Base-by-base conservation (phyloP, 2,329 filamentous ascomycete genomes). In the Aureobasidium melanogenum region DNA sequence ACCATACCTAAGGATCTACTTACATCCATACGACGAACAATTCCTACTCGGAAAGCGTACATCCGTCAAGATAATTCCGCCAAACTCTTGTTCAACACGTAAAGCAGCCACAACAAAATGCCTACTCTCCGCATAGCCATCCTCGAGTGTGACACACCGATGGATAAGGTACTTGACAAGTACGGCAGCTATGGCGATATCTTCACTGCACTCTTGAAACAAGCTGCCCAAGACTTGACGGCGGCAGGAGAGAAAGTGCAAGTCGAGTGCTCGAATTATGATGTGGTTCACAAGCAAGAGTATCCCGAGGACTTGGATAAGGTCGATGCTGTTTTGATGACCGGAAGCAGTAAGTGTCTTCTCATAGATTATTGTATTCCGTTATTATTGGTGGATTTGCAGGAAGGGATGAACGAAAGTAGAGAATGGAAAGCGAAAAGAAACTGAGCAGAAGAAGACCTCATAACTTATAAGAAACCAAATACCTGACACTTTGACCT, bases 111-210 rank as follows among this genome's bases (percentile, higher is more conserved):
- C 5, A 56, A 56, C 30, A 56, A 39, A 17, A 52, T 46, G 56
- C 44, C 54, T 6, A 71, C 73, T 43, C 76, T 93, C 66, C 87
- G 89, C 61, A 87, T 97, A 74, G 91, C 92, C 50, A 82, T 97
- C 67, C 85, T 97, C 67, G 90, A 96, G 79, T 88, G 89, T 78
- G 93, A 96, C 75, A 88, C 84, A 1, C 91, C 91, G 1, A 79
- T 88, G 54, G 82, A 84, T 1, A 74, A 81, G 46, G 83, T 87
- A 39, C 77, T 82, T 60, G 80, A 80, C 60, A 84, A 84, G 68
- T 91, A 88, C 74, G 83, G 84, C 56, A 80, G 81, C 63, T 97
- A 96, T 75, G 84, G 85, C 64, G 86, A 84, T 64, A 82, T 81
- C 46, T 79, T 86, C 67, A 76, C 78, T 63, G 75, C 75, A 19